Evolutionary conservation across 345 rosid genomes (phyloP).

Genomic region (Anacardium occidentale): DNA sequence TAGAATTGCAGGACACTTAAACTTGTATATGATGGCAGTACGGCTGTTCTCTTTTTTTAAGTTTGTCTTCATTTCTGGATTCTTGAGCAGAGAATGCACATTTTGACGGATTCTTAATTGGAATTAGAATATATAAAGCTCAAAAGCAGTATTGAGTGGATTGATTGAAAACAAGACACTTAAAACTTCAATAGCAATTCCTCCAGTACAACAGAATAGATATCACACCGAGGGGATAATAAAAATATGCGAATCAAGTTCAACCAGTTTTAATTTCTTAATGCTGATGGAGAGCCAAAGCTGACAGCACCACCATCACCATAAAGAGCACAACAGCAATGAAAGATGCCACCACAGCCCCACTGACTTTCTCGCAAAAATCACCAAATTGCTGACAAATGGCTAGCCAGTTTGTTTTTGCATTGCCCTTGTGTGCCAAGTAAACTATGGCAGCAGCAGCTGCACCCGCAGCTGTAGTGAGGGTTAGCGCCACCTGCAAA

Average conservation of each 20-base stretch:
- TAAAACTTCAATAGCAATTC: background rate
- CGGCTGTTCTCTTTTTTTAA: too few species aligned
- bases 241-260: background rate
- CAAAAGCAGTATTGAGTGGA: background rate
- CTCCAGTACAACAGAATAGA: background rate
- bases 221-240: too few species aligned
- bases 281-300: conserved; percentile 51
- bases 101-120: background rate
- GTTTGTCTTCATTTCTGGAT: too few species aligned
- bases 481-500: conserved; percentile 56
- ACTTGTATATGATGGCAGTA: too few species aligned
- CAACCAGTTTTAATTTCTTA: background rate
- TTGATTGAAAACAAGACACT: background rate
- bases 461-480: conserved; percentile 53
- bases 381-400: conserved; percentile 84
- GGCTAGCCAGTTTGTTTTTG: conserved; percentile 71
- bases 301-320: conserved; percentile 56
- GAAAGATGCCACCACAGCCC: conserved; percentile 77
- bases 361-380: conserved; percentile 72
- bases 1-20: too few species aligned
- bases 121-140: background rate
- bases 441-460: conserved; percentile 75
- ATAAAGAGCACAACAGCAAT: conserved; percentile 43
- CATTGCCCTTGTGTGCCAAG: conserved; percentile 85
- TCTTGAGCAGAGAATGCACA: background rate